Base-by-base conservation (phyloP, 805 yeast genomes). In the Zygosaccharomyces pseudorouxii region DNA sequence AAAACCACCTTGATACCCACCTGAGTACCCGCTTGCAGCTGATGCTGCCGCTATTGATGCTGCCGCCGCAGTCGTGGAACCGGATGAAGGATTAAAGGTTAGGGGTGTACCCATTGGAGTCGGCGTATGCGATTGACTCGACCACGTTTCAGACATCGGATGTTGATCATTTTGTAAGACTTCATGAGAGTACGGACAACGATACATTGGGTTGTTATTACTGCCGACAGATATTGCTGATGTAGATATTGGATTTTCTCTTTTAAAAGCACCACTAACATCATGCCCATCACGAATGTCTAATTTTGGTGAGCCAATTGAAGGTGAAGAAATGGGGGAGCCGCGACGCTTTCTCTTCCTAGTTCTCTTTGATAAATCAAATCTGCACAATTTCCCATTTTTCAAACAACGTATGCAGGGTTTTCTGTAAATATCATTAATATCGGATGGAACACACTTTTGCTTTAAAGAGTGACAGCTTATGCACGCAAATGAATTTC, bases 401-500 rank as follows among this genome's bases (percentile, higher is more conserved):
- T 81, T 85, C 20, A 77, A 53, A 60, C 97, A 89, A 37, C 97
- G 73, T 10, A 77, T 68, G 67, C 97, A 89, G 0, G 90, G 80
- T 3, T 84, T 81, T 2, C 72, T 64, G 8, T 82, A 81, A 49
- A 82, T 77, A 27, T 71, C 62, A 29, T 58, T 46, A 5, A 45
- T 30, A 47, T 36, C 72, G 64, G 83, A 72, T 0, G 96, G 93
- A 6, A 84, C 80, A 66, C 97, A 89, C 56, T 84, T 81, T 29
- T 89, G 96, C 61, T 89, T 89, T 44, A 88, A 73, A 0, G 86
- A 64, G 58, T 92, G 95, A 62, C 97, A 89, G 38, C 59, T 55
- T 2, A 61, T 60, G 47, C 71, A 67, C 2, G 71, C 71, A 54
- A 65, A 63, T 5, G 69, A 60, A 41, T 60, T 65, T 50, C 71